phyloP scores from a whole-genome alignment of 257 asterid species.

The Haberlea rhodopensis region DNA sequence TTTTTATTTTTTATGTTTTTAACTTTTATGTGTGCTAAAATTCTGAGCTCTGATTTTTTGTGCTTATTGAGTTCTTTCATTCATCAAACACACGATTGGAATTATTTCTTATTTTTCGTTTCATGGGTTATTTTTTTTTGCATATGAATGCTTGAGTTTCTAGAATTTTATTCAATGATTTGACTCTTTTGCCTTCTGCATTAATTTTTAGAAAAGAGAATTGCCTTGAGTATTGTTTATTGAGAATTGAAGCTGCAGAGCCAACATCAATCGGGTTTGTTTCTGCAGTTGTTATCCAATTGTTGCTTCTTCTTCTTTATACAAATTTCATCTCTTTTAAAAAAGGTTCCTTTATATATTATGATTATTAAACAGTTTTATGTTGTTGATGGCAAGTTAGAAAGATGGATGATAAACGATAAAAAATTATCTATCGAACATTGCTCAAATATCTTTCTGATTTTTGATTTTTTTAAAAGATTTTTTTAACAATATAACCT shows the following conservation, averaged over 20 bases:
- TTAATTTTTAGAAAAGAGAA: conserved; percentile 20
- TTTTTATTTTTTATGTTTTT: neutral
- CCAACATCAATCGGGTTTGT: conserved; percentile 26
- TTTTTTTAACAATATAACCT: too few relatives aligned
- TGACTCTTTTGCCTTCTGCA: conserved; percentile 10
- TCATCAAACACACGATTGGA: neutral
- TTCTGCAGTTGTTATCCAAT: neutral
- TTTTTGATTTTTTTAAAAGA: too few relatives aligned
- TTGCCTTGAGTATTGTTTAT: conserved; percentile 11
- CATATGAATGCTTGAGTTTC: conserved; percentile 29
- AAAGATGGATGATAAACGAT: too few relatives aligned
- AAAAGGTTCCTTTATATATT: too few relatives aligned
- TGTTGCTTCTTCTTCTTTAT: neutral
- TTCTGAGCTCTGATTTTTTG: conserved; percentile 11
- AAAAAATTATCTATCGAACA: too few relatives aligned
- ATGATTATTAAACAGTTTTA: too few relatives aligned
- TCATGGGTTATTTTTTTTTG: too few relatives aligned
- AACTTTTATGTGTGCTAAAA: neutral
- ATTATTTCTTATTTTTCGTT: too few relatives aligned
- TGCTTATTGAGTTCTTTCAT: conserved; percentile 1
- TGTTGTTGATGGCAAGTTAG: too few relatives aligned
- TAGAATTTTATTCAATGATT: conserved; percentile 22
- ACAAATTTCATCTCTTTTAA: too few relatives aligned
- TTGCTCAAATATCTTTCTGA: too few relatives aligned
- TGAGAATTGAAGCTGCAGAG: conserved; percentile 21